A percentile compares a stretch with the other conserved stretches of the same genome.
These are phyloP conservation scores for Akanthomyces uredinophilus DNA, from an alignment of 2,329 filamentous ascomycete species.

Conservation along the genomic window DNA sequence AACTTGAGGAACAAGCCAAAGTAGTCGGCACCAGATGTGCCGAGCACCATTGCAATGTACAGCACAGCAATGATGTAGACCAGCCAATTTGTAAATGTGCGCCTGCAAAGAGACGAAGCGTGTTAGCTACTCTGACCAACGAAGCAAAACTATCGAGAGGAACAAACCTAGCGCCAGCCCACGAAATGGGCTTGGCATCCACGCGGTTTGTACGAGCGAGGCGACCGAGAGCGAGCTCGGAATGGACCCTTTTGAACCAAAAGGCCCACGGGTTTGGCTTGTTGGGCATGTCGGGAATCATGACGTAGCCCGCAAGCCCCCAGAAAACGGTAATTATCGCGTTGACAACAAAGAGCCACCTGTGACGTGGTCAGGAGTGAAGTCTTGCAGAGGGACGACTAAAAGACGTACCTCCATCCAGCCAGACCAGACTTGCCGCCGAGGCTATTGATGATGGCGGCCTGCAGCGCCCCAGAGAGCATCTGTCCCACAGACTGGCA, in stretches of 20 bases:
- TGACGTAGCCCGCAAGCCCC: conserved; percentile 28
- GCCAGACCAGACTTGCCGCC: conserved; percentile 32
- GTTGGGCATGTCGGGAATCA: conserved; percentile 31
- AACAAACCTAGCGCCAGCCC: conserved; percentile 19
- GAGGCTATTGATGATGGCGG: conserved; percentile 35
- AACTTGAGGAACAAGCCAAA: conserved; percentile 30
- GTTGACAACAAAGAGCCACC: conserved; percentile 42
- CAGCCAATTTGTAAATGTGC: conserved; percentile 26
- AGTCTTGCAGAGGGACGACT: too few relatives aligned
- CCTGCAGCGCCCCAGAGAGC: conserved; percentile 40
- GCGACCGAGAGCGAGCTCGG: conserved; percentile 24
- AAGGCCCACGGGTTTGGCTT: conserved; percentile 23
- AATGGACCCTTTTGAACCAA: conserved; percentile 27
- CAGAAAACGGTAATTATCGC: conserved; percentile 32
- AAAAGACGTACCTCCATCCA: conserved; percentile 34
- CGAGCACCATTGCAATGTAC: conserved; percentile 28
- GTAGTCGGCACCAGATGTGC: conserved; percentile 30
- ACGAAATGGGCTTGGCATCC: conserved; percentile 23
- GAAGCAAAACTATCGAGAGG: background rate
- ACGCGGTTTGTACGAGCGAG: conserved; percentile 22
- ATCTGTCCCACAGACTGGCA: conserved; percentile 36
- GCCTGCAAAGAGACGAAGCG: background rate
- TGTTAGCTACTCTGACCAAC: background rate
- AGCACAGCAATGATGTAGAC: conserved; percentile 29
- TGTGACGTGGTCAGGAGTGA: background rate